Base-by-base conservation (phyloP, 2,329 filamentous ascomycete genomes). In the Fusarium nanum region DNA sequence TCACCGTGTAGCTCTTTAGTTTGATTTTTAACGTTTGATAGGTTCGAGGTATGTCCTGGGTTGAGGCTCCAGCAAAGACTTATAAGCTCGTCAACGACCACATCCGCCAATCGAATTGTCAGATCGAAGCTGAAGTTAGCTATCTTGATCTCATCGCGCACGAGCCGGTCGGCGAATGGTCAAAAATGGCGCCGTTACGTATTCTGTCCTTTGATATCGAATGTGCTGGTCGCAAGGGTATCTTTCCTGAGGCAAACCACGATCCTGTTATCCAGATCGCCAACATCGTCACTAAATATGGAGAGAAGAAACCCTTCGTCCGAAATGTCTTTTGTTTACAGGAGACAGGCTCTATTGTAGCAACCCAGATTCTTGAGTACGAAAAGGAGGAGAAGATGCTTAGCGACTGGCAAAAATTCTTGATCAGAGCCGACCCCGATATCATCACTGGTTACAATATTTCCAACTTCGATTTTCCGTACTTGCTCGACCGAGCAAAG, bases 371-470 rank as follows among this genome's bases (percentile, higher is more conserved):
- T 56, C 85, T 97, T 42, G 92, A 94, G 66, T 98, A 92, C 71
- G 85, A 91, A 20, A 86, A 88, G 45, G 96, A 99, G 78, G 89
- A 92, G 57, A 89, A 94, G 66, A 96, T 99, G 94, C 85, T 99
- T n/a, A 89, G 91, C 81, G 89, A 90, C 44, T 99, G 96, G 96
- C 91, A 92, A 75, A 87, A 97, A 64, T 99, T 99, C 71, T 81
- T 99, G 18, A 87, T 97, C 73, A 89, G 93, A 75, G 93, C 96
- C 2, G 96, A 99, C 72, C 95, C 96, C 1, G 96, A 99, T 81
- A 92, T 99, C 70, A 97, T 99, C 76, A 99, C 97, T 58, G 96
- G 96, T 47, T 99, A 99, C 89, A 99, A 99, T 80, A 99, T 97
- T 82, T 85, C 93, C 77, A 99, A 99, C 82, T 99, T 99, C 81